Evolutionary conservation across 306 rosid genomes (phyloP).

Genomic region (Dryas octopetala): DNA sequence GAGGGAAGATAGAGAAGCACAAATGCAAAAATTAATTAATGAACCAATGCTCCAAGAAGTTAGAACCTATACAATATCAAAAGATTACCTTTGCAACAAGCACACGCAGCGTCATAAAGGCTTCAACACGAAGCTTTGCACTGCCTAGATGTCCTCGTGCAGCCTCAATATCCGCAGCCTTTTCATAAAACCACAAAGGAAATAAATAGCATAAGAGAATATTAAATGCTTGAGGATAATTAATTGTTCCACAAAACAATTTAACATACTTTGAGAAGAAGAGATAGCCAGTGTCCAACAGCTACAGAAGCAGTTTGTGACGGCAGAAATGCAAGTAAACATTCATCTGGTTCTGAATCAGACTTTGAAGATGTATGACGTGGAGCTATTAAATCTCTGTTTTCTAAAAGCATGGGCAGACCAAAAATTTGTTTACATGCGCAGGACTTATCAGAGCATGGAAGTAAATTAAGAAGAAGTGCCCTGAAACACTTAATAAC

Average conservation of each 20-base stretch:
- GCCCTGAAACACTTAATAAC: constrained; percentile 72
- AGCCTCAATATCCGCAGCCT: constrained; percentile 93
- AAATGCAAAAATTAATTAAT: not conserved
- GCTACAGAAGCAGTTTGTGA: constrained; percentile 79
- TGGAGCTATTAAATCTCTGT: constrained; percentile 28
- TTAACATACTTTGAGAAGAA: constrained; percentile 76
- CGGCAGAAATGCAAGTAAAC: constrained; percentile 74
- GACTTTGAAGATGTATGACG: constrained; percentile 30
- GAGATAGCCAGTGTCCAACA: constrained; percentile 94
- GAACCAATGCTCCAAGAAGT: not conserved
- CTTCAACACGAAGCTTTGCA: constrained; percentile 70
- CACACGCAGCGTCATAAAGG: constrained; percentile 68
- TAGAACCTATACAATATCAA: not conserved
- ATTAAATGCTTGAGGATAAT: constrained; percentile 2
- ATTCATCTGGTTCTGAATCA: constrained; percentile 58
- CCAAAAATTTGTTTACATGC: constrained; percentile 55
- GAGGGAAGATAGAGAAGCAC: not conserved
- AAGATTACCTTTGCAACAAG: constrained; percentile 80
- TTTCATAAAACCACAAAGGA: constrained; percentile 33
- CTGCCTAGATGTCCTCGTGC: constrained; percentile 85
- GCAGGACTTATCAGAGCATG: constrained; percentile 64
- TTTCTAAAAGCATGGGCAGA: constrained; percentile 56
- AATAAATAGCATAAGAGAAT: constrained; percentile 15
- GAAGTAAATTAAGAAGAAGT: constrained; percentile 55
- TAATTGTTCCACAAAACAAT: constrained; percentile 16